A percentile compares a stretch with the other conserved stretches of the same genome.
Evolutionary conservation across 305 asterid species (phyloP).

Genomic region (Fraxinus floribunda): DNA sequence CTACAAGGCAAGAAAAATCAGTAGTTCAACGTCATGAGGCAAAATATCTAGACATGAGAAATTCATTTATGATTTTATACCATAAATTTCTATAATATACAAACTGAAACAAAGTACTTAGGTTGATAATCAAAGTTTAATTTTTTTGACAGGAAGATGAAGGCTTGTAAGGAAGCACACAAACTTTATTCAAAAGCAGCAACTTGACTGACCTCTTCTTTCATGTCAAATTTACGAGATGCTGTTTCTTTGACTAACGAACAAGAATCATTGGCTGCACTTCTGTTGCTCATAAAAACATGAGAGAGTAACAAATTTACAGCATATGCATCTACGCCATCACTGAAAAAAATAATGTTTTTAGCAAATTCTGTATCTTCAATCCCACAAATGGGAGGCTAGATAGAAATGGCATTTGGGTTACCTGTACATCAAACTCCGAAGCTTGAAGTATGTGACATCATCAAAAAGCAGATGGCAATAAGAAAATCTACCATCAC

Average conservation of each 20-base stretch:
- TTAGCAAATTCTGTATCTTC: slow-evolving; percentile 26
- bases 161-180: slow-evolving; percentile 15
- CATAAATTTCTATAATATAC: not conserved
- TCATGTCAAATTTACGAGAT: slow-evolving; percentile 94
- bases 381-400: slow-evolving; percentile 15
- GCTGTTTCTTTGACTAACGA: slow-evolving; percentile 77
- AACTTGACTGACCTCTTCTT: slow-evolving; percentile 77
- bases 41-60: not conserved
- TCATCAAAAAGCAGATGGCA: slow-evolving; percentile 93
- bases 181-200: slow-evolving; percentile 25
- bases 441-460: slow-evolving; percentile 71
- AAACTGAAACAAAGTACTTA: not conserved
- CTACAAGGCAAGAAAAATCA: slow-evolving; percentile 45
- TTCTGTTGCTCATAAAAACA: slow-evolving; percentile 45
- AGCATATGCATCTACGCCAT: slow-evolving; percentile 84
- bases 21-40: slow-evolving; percentile 26
- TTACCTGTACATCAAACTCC: slow-evolving; percentile 91
- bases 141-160: slow-evolving; percentile 2
- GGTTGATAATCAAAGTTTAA: not conserved
- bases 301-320: slow-evolving; percentile 82
- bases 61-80: slow-evolving; percentile 1
- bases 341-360: slow-evolving; percentile 50
- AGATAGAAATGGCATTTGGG: slow-evolving; percentile 22
- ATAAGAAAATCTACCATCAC: slow-evolving; percentile 85
- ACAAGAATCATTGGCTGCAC: slow-evolving; percentile 46